Percentiles rank a stretch among this genome's conserved stretches.
Conservation (phyloP, 75 land plant species). For the Picea sitchensis region DNA sequence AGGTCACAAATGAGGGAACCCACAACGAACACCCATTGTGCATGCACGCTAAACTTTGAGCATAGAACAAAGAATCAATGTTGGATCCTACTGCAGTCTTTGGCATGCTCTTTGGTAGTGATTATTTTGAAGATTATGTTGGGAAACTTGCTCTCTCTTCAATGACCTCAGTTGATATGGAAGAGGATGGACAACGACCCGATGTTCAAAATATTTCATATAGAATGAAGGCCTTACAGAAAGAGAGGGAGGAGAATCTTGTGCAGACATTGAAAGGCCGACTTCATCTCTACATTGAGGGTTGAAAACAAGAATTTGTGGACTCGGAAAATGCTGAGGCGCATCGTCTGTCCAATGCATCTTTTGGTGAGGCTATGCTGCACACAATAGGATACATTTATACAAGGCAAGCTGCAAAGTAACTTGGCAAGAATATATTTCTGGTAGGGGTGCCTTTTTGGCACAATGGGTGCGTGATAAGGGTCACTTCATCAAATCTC, state of each 20-base stretch:
- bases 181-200: constrained; percentile 21
- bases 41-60: too few species aligned
- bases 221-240: constrained; percentile 75
- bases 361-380: constrained; percentile 92
- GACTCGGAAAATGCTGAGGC: constrained; percentile 76
- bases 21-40: too few species aligned
- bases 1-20: too few species aligned
- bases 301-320: constrained; percentile 46
- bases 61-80: constrained; percentile 38
- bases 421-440: constrained; percentile 70
- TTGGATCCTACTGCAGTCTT: constrained; percentile 82
- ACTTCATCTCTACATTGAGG: constrained; percentile 56
- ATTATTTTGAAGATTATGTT: constrained; percentile 77
- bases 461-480: constrained; percentile 92
- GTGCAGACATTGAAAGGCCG: constrained; percentile 37
- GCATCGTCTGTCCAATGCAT: constrained; percentile 56
- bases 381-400: constrained; percentile 95
- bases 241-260: constrained; percentile 77
- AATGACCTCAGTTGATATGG: constrained; percentile 50
- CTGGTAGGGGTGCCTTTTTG: constrained; percentile 76
- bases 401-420: constrained; percentile 76
- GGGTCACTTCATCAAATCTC: constrained; percentile 84
- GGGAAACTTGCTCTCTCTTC: constrained; percentile 84
- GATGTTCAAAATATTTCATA: constrained; percentile 41
- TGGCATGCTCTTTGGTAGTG: constrained; percentile 92